Percentiles rank a stretch among this genome's conserved stretches.
Evolutionary conservation across 306 rosid genomes (phyloP).

Genomic region (Ziziphus jujuba): DNA sequence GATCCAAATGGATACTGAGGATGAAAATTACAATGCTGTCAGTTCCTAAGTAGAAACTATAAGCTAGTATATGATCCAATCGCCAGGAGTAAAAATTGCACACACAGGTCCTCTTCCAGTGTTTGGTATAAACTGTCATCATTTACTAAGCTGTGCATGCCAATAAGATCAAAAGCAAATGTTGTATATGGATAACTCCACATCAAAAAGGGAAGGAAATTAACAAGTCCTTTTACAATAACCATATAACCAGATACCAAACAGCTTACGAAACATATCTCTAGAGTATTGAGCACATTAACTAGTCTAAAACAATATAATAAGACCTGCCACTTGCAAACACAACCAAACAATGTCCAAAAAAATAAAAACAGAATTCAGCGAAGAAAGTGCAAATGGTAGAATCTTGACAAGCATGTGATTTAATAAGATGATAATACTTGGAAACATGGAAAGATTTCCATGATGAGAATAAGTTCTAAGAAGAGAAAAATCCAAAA

Average conservation of each 20-base stretch:
- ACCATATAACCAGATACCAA: background rate
- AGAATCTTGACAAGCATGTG: background rate
- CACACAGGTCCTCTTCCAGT: background rate
- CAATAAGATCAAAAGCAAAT: conserved; percentile 18
- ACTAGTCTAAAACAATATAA: background rate
- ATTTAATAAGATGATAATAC: background rate
- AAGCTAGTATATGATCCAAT: conserved; percentile 11
- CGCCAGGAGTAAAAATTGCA: conserved; percentile 2
- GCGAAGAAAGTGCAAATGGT: too few species aligned
- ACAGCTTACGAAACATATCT: background rate
- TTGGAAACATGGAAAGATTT: background rate
- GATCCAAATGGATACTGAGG: conserved; percentile 16
- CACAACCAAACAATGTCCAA: too few species aligned
- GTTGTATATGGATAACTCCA: conserved; percentile 8
- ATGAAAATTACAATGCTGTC: conserved; percentile 11
- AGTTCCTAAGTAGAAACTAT: conserved; percentile 25
- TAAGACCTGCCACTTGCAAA: background rate
- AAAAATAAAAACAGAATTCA: background rate
- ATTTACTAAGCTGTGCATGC: conserved; percentile 12
- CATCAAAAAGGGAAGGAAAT: background rate
- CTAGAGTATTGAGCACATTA: background rate
- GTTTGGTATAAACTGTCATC: conserved; percentile 6
- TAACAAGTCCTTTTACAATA: conserved; percentile 15
- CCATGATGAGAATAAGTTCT: background rate
- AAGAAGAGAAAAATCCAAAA: background rate